Evolutionary conservation across 2,329 filamentous ascomycete species (phyloP).

Genomic region (Aspergillus piperis): DNA sequence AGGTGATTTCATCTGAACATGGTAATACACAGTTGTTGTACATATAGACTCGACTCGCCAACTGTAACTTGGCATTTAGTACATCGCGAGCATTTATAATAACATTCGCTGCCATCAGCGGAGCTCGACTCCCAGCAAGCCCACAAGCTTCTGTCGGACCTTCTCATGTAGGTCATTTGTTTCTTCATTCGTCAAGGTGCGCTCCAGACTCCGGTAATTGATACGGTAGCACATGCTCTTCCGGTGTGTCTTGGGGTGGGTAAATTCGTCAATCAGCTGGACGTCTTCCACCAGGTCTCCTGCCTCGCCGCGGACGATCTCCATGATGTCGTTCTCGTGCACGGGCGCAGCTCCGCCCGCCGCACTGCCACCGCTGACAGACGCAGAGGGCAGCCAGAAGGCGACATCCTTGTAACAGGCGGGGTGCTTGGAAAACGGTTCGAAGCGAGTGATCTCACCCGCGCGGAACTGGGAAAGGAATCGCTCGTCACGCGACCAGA

Average conservation of each 20-base stretch:
- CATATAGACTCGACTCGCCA: neutral
- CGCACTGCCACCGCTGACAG: conserved; percentile 39
- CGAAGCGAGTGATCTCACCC: conserved; percentile 64
- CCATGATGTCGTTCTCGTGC: conserved; percentile 97
- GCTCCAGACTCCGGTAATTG: conserved; percentile 89
- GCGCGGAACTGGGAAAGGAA: conserved; percentile 81
- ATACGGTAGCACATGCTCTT: conserved; percentile 89
- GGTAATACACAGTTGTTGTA: neutral
- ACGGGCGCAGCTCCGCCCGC: conserved; percentile 54
- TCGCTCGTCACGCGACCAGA: conserved; percentile 84
- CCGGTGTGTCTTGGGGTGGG: conserved; percentile 78
- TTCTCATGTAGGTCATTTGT: conserved; percentile 72
- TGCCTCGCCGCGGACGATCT: conserved; percentile 79
- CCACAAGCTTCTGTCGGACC: conserved; percentile 66
- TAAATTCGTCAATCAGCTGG: conserved; percentile 78
- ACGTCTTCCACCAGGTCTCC: conserved; percentile 90
- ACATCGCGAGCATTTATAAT: neutral
- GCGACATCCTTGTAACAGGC: conserved; percentile 88
- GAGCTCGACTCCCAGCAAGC: conserved; percentile 76
- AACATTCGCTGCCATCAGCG: conserved; percentile 39
- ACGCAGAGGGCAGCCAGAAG: conserved; percentile 72
- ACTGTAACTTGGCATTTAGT: neutral
- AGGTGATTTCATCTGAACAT: neutral
- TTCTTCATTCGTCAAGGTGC: conserved; percentile 83
- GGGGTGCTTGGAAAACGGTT: conserved; percentile 88